Base-by-base conservation (phyloP, 1,284 basidiomycete genomes). In the Marasmius tenuissimus region DNA sequence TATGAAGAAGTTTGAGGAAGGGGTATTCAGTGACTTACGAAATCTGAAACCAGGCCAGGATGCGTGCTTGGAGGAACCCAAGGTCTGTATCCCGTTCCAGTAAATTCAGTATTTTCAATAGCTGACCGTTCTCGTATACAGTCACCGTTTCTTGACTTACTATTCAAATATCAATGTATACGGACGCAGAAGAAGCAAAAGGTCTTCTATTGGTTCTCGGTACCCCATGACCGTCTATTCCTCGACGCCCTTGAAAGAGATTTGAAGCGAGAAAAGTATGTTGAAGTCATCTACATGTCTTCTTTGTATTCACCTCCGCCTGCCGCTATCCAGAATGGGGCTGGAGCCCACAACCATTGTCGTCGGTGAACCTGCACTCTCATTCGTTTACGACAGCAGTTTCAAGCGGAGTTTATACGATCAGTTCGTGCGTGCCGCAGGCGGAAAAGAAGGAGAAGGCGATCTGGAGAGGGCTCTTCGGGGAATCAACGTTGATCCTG, bases 111-210 rank as follows among this genome's bases (percentile, higher is more conserved):
- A 63, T 61, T 57, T 58, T 62, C 57, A 48, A 18, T 58, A 57
- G 35, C 37, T 57, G 55, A 9, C 53, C 47, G 51, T 63, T 61
- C 58, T 65, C 57, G 18, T 27, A 47, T 55, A 12, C 70, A 94
- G 92, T 92, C 90, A n/a, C 89, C 89, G n/a, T 91, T 95, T 81
- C 81, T 97, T 16, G 94, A 97, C 70, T 82, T 96, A 38, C 79
- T 97, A 14, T 97, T 96, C 86, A 94, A 95, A 75, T 94, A 93
- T 69, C 93, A 95, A 70, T 96, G 94, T 73, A 96, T 97, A 65
- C 87, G 94, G 48, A 97, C 95, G 0, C 94, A 97, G 74, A 97
- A 97, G 82, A 96, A 96, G 78, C 94, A 96, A 78, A 94, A 95
- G 72, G 92, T 93, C 22, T 97, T 96, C 71, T 96, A 93, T 75